A percentile compares a stretch with the other conserved stretches of the same genome.
Conservation (phyloP, 2,329 filamentous ascomycete genomes). For the Cytospora mali region DNA sequence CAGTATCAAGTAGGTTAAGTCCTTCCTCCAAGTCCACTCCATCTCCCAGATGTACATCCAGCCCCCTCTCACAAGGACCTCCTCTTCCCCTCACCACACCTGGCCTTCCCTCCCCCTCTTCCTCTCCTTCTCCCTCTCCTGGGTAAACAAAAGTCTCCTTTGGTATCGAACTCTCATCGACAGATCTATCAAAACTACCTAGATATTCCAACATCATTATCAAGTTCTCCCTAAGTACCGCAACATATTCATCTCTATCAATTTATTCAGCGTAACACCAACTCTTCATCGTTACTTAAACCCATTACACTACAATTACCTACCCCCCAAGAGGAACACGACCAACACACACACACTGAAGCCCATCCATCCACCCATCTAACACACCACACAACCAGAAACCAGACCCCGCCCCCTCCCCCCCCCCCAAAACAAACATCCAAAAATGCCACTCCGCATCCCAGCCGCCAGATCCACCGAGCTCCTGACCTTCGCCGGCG, state of each 20-base stretch:
- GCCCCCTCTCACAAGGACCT: neutral
- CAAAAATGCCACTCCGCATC: slow-evolving; percentile 54
- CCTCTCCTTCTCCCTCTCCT: neutral
- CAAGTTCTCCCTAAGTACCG: too few relatives aligned
- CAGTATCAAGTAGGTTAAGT: neutral
- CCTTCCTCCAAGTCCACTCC: neutral
- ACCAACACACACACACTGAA: too few relatives aligned
- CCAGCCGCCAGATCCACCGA: slow-evolving; percentile 53
- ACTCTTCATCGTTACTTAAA: too few relatives aligned
- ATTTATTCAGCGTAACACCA: too few relatives aligned
- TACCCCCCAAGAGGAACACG: too few relatives aligned
- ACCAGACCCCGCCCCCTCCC: slow-evolving; percentile 8
- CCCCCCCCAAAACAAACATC: slow-evolving; percentile 28
- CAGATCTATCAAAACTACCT: too few relatives aligned
- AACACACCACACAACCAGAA: neutral
- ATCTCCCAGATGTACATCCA: neutral
- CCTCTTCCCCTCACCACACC: neutral
- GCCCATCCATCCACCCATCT: neutral
- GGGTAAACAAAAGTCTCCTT: too few relatives aligned
- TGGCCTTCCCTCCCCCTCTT: neutral
- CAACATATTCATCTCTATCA: too few relatives aligned
- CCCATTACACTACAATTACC: too few relatives aligned
- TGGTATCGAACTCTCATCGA: neutral
- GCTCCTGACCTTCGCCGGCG: slow-evolving; percentile 55
- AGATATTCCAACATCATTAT: too few relatives aligned